phyloP scores from a whole-genome alignment of 2,329 filamentous ascomycete genomes.

The Sporothrix sp. region DNA sequence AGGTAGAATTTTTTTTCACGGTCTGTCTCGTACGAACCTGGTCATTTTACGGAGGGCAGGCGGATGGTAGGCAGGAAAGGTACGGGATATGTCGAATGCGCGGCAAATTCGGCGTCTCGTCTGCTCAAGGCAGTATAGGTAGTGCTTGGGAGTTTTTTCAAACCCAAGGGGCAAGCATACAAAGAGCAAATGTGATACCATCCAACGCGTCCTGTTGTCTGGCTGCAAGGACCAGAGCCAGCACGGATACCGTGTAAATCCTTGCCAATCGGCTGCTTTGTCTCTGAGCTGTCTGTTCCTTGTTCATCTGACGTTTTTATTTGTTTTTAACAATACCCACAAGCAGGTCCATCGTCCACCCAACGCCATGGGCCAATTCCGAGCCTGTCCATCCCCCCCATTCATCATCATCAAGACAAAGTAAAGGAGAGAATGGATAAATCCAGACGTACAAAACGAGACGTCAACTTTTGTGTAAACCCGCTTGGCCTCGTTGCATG shows the following conservation, averaged over 20 bases:
- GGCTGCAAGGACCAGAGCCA: too few relatives aligned
- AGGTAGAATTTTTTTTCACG: too few relatives aligned
- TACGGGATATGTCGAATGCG: neutral
- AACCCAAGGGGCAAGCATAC: neutral
- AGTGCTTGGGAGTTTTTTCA: neutral
- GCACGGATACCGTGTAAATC: too few relatives aligned
- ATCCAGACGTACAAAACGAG: too few relatives aligned
- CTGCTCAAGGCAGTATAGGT: neutral
- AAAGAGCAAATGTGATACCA: neutral
- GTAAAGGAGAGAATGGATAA: too few relatives aligned
- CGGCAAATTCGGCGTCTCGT: constrained; percentile 1
- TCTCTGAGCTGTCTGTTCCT: too few relatives aligned
- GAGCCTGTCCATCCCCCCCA: neutral
- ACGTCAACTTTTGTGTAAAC: neutral
- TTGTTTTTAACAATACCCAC: neutral
- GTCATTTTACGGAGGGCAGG: too few relatives aligned
- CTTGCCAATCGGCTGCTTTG: too few relatives aligned
- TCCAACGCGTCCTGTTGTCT: too few relatives aligned
- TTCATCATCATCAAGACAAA: neutral
- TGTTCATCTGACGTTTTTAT: too few relatives aligned
- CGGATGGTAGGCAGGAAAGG: too few relatives aligned
- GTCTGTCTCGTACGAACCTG: too few relatives aligned
- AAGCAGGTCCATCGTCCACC: neutral
- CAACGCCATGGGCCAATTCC: neutral
- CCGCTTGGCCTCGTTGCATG: neutral